Evolutionary conservation across 768 basidiomycete genomes (phyloP), one percentile per base, ranked within the genome.

Genomic region (Suillus occidentalis): DNA sequence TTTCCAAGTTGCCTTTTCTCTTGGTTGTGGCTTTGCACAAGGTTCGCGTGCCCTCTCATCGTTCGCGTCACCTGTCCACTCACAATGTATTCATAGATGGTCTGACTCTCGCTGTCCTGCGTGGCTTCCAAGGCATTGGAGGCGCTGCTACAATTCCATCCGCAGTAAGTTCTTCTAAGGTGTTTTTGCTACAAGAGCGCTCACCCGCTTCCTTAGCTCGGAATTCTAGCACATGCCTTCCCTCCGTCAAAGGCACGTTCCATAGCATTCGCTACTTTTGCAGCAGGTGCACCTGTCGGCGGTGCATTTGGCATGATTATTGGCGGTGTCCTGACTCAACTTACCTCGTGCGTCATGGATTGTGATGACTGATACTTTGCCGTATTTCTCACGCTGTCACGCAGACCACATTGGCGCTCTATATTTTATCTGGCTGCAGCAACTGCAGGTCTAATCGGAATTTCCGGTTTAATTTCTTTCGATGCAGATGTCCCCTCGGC

Each of bases 281-380:
- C 89, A 1, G 92, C 93, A 0, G 95, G 95, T 34, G 92, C 90
- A 0, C 94, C 95, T 0, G 71, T 95, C 6, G 95, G 95, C 0
- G 90, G 83, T 0, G 89, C 86, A 0, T 76, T 94, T 16, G 94
- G 95, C 1, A 81, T 81, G 37, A 76, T 87, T 0, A 65, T 93
- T 0, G 93, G 94, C 20, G 92, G 91, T n/a, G 77, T 89, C 1
- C 75, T 93, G 22, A 90, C 88, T 0, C 84, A 92, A 69, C 78
- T 81, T 9, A 76, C 77, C 57, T 34, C 59, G 81, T 83, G 64
- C 62, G 78, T 73, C 4, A n/a, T 2, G 6, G 8, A 36, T 36
- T 8, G 34, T 2, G 12, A 28, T 40, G 9, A 37, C 31, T 60
- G 37, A 1, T 47, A 20, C 13, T 2, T 31, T 7, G 8, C 12